Evolutionary conservation across 208 protist genomes (phyloP), one percentile per base, ranked within the genome.

Genomic region (Sergeia podlipaevii): DNA sequence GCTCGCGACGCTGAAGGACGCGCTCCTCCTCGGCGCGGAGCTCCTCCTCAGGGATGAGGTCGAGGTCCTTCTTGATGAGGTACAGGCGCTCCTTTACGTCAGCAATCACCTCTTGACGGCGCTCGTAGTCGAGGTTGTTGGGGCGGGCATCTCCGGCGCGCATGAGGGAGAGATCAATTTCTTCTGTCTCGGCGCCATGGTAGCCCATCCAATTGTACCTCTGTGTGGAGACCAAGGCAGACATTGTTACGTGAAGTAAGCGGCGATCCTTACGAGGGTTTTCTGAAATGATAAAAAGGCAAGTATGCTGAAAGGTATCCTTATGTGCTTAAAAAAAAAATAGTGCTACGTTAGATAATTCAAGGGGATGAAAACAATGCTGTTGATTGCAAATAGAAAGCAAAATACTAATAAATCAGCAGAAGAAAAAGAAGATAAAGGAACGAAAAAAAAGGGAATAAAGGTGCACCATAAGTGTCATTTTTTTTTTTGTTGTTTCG

Each of bases 171-270:
- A 67, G 48, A 55, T 85, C 71, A 36, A 84, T 45, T 41, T 74
- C 54, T 42, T 74, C 55, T 13, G 77, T 77, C 70, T 89, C 74
- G 43, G 77, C 85, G 38, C 86, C 82, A 48, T 89, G 68, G 66
- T 90, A 75, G 28, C 82, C 80, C 86, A 93, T 93, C 86, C 86
- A 93, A 68, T 90, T 93, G 63, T 80, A 89, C 28, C 74, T 70
- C 42, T 92, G 72, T n/a, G 47, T 74, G n/a, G 67, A 60, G 29
- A 87, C 55, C 24, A 89, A 55, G 20, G 74, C 72, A 43, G 75
- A 70, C 59, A 72, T 72, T 29, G 27, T 75, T n/a, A n/a, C n/a
- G 34, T 11, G n/a, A 38, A 38, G n/a, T n/a, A n/a, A n/a, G n/a
- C n/a, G n/a, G n/a, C n/a, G n/a, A n/a, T n/a, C n/a, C n/a, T n/a